phyloP scores from a whole-genome alignment of 805 yeast species.

The Tetrapisispora fleetii region DNA sequence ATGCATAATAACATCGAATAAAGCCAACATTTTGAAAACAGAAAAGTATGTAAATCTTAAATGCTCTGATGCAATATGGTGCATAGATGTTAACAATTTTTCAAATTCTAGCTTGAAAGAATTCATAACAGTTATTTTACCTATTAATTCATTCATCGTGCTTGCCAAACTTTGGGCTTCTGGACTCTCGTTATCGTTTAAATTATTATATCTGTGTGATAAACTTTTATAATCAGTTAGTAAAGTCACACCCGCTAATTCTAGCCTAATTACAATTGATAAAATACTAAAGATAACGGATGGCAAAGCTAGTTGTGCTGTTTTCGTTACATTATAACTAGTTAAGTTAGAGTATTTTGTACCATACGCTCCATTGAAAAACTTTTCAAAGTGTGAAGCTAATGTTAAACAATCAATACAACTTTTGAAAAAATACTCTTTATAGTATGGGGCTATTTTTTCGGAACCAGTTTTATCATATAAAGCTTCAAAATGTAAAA shows the following conservation, averaged over 20 bases:
- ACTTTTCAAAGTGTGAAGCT: conserved; percentile 15
- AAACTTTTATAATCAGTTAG: conserved; percentile 10
- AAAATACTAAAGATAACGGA: conserved; percentile 19
- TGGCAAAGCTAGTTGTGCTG: conserved; percentile 21
- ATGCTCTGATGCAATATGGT: conserved; percentile 18
- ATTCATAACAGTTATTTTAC: conserved; percentile 16
- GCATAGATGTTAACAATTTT: conserved; percentile 16
- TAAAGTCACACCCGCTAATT: conserved; percentile 15
- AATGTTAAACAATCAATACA: conserved; percentile 14
- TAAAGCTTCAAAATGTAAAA: conserved; percentile 21
- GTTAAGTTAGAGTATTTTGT: conserved; percentile 13
- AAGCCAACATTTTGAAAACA: conserved; percentile 23
- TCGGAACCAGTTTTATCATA: neutral
- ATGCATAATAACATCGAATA: conserved; percentile 23
- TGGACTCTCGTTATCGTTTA: neutral
- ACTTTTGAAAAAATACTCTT: conserved; percentile 13
- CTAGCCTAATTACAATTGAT: conserved; percentile 21
- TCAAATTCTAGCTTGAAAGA: conserved; percentile 19
- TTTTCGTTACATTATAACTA: conserved; percentile 18
- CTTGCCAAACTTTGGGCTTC: neutral
- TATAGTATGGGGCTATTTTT: conserved; percentile 12
- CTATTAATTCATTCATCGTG: conserved; percentile 2
- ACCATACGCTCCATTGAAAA: conserved; percentile 16
- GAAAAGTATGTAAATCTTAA: conserved; percentile 26
- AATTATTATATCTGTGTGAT: neutral